Evolutionary conservation across 2,329 filamentous ascomycete species (phyloP).

Genomic region (Ophiostoma pallidulum): DNA sequence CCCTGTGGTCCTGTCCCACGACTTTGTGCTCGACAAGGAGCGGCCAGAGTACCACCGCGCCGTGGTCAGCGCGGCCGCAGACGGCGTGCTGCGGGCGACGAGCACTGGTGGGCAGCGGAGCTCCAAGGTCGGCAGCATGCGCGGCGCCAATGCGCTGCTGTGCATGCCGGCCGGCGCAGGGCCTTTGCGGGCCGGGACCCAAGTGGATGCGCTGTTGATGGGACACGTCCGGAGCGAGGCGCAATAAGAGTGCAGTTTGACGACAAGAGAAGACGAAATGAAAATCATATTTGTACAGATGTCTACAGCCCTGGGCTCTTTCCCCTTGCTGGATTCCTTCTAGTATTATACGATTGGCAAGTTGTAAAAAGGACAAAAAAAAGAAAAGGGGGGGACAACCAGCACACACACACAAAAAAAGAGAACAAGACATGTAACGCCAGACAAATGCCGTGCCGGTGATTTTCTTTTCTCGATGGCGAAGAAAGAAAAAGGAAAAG

Average conservation of each 20-base stretch:
- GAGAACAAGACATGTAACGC: constrained; percentile 7
- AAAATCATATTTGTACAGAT: background rate
- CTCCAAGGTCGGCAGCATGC: constrained; percentile 79
- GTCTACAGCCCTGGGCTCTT: background rate
- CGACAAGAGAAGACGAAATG: no score
- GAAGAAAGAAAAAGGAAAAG: no score
- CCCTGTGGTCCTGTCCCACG: constrained; percentile 60
- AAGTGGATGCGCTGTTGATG: constrained; percentile 74
- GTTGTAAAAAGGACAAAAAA: background rate
- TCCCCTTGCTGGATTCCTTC: constrained; percentile 1
- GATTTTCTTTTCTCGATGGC: constrained; percentile 1
- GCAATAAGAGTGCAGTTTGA: no score
- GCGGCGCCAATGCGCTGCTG: constrained; percentile 77
- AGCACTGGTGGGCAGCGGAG: constrained; percentile 90
- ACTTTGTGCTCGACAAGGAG: constrained; percentile 63
- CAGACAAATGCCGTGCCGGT: constrained; percentile 11
- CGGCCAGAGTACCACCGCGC: constrained; percentile 88
- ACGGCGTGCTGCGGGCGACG: constrained; percentile 61
- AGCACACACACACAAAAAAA: background rate
- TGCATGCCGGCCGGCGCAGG: constrained; percentile 60
- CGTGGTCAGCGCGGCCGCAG: constrained; percentile 53
- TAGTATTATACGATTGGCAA: background rate
- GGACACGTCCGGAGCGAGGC: constrained; percentile 31
- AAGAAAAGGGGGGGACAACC: background rate
- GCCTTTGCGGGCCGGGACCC: constrained; percentile 56